Evolutionary conservation across 2,329 filamentous ascomycete genomes (phyloP).

Genomic region (Neopestalotiopsis sp.): DNA sequence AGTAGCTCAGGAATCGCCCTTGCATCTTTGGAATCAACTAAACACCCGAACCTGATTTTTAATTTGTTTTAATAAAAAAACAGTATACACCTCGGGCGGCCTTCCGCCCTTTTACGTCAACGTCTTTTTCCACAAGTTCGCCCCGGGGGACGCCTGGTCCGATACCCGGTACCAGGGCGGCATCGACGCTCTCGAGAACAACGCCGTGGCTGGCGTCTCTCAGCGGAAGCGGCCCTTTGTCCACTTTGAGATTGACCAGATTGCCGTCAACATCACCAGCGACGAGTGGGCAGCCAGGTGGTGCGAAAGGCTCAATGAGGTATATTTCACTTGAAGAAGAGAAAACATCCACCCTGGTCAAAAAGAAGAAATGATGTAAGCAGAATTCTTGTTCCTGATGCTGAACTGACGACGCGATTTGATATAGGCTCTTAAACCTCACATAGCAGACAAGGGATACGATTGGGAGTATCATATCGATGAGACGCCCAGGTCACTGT

Average conservation of each 20-base stretch:
- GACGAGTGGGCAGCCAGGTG: constrained; percentile 14
- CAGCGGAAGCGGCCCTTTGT: constrained; percentile 36
- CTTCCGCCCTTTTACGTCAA: constrained; percentile 51
- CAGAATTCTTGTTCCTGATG: not conserved
- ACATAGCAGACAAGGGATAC: constrained; percentile 45
- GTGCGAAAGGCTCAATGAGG: constrained; percentile 21
- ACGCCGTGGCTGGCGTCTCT: not conserved
- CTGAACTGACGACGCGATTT: not conserved
- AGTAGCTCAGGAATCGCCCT: not conserved
- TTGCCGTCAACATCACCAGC: constrained; percentile 33
- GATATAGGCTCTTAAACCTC: constrained; percentile 29
- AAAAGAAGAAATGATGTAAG: too few relatives aligned
- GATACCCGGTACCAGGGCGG: not conserved
- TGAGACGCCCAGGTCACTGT: constrained; percentile 47
- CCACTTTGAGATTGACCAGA: constrained; percentile 34
- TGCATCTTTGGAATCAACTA: too few relatives aligned
- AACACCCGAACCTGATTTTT: too few relatives aligned
- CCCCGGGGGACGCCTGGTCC: constrained; percentile 29
- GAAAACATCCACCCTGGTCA: too few relatives aligned
- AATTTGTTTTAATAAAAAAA: constrained; percentile 25
- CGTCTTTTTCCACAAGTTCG: constrained; percentile 42
- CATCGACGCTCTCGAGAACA: not conserved
- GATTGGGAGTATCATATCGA: constrained; percentile 49
- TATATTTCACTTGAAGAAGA: not conserved
- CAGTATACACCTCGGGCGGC: constrained; percentile 27